Conservation (phyloP, 192 early-diverging fungal genomes). For the Phycomyces blakesleeanus region DNA sequence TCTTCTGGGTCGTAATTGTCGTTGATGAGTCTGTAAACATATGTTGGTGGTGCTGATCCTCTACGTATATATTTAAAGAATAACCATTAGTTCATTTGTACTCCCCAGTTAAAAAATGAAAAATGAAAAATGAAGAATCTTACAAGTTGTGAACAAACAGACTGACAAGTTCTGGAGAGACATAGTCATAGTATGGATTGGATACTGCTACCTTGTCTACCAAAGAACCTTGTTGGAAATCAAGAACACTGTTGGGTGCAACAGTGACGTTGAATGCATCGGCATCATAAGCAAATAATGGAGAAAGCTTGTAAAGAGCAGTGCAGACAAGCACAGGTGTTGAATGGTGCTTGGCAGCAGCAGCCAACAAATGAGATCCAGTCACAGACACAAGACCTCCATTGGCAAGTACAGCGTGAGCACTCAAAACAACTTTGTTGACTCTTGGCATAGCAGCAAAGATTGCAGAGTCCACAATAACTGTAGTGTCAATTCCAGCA, state of each 20-base stretch:
- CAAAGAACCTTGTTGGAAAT: conserved; percentile 77
- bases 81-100: too few relatives aligned
- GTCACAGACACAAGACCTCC: conserved; percentile 84
- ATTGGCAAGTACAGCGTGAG: conserved; percentile 89
- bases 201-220: conserved; percentile 75
- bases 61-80: conserved; percentile 12
- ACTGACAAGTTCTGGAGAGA: conserved; percentile 84
- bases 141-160: conserved; percentile 89
- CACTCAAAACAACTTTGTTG: conserved; percentile 93
- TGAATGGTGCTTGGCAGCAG: conserved; percentile 89
- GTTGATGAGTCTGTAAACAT: conserved; percentile 60
- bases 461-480: conserved; percentile 88
- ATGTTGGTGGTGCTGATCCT: conserved; percentile 23
- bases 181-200: conserved; percentile 92
- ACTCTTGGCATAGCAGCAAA: conserved; percentile 98
- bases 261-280: conserved; percentile 76
- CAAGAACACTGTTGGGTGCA: conserved; percentile 76
- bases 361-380: conserved; percentile 79
- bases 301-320: conserved; percentile 86
- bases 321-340: conserved; percentile 92
- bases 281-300: conserved; percentile 83
- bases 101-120: too few relatives aligned
- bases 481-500: conserved; percentile 85
- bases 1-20: conserved; percentile 43
- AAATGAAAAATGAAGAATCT: conserved; percentile 23